Base-by-base conservation (phyloP, 331 rosid species). In the Rhamnella rubrinervis region DNA sequence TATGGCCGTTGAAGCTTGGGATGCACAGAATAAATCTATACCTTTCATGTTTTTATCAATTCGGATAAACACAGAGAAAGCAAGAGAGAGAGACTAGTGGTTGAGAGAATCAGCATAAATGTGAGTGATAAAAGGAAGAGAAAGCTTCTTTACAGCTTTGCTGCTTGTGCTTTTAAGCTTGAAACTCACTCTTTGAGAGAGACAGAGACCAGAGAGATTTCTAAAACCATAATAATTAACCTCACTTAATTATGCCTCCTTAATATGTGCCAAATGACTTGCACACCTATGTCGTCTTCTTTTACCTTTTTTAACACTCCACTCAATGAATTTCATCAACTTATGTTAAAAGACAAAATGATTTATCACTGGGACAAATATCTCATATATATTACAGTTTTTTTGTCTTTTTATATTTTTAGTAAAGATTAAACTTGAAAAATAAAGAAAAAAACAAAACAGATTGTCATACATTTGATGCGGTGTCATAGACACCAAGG, bases 1-100 rank as follows among this genome's bases (percentile, higher is more conserved):
- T 74, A 90, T 87, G 60, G 96, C 92, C 47, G 97, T 93, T 60
- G 98, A 88, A 70, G 96, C 98, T 88, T 88, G 92, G 20, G 98
- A 88, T 38, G 89, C 87, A 78, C 98, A 93, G 74, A 93, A 83
- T 56, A 90, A 79, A 18, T 91, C 91, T 7, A 85, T 77, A 77
- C 82, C 88, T 77, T 91, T 87, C 92, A 87, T 82, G 68, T 82
- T 66, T 67, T 61, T 57, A 59, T 60, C 69, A 55, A 26, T 57
- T 39, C 18, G 72, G 67, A 81, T 77, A 57, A 55, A 61, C 71
- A 76, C 77, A 55, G 55, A 20, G 41, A 50, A 26, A 21, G 59
- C 38, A 49, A 51, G 21, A 41, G 61, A 56, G 35, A 7, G 46
- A 46, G 11, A 53, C 61, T 35, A 64, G 83, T 76, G 87, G 82